These are phyloP conservation scores for Forsythia suspensa DNA, from an alignment of 257 asterid genomes.

Conservation along the genomic window DNA sequence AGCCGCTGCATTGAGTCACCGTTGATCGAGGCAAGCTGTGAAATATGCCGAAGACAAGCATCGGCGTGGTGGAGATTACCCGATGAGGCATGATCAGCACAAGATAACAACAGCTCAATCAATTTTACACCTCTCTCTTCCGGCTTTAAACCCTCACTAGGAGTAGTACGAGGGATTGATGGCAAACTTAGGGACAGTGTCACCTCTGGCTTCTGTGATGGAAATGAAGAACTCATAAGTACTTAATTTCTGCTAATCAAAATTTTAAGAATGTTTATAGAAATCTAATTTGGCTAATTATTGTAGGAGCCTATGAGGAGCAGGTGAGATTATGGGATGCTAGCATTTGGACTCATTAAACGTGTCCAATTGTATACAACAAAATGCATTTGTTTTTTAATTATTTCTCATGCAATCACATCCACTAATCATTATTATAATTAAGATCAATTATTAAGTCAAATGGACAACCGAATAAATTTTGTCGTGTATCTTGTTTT, in stretches of 20 bases:
- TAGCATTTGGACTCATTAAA: conserved; percentile 32
- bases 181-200: conserved; percentile 40
- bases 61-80: conserved; percentile 59
- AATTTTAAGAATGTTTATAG: not conserved
- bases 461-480: conserved; percentile 5
- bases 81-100: conserved; percentile 49
- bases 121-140: conserved; percentile 44
- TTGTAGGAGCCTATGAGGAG: conserved; percentile 19
- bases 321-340: conserved; percentile 13
- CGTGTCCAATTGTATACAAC: conserved; percentile 26
- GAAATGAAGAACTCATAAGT: conserved; percentile 38
- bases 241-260: not conserved
- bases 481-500: conserved; percentile 16
- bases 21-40: conserved; percentile 37
- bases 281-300: not conserved
- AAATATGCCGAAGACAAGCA: conserved; percentile 41
- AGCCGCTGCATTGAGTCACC: conserved; percentile 60
- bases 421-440: not conserved
- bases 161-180: not conserved
- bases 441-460: not conserved
- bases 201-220: conserved; percentile 37
- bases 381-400: conserved; percentile 19
- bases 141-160: conserved; percentile 27
- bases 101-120: conserved; percentile 47
- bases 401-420: conserved; percentile 22